Conservation (phyloP, 2,329 filamentous ascomycete genomes). For the Trichoderma sp. region DNA sequence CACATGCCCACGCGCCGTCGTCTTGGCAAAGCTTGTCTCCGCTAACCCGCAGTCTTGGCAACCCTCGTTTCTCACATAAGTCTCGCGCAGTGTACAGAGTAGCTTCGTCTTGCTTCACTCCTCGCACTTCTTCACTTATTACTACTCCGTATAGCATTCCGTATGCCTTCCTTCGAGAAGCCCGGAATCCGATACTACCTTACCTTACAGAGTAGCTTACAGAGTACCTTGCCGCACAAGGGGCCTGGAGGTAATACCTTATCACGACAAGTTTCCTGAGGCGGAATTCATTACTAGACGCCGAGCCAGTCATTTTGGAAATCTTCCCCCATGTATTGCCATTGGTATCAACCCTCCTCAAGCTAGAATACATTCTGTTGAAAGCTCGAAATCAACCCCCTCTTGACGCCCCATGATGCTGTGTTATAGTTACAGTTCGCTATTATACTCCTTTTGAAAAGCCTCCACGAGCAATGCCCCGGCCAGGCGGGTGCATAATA, state of each 20-base stretch:
- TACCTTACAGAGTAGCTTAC: too few species aligned
- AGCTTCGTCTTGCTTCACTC: background rate
- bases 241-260: background rate
- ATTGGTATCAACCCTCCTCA: background rate
- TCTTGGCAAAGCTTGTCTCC: constrained; percentile 34
- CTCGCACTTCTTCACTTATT: background rate
- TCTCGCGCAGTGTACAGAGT: background rate
- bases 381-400: background rate
- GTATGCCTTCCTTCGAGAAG: background rate
- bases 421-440: constrained; percentile 14
- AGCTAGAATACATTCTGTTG: constrained; percentile 10
- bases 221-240: background rate
- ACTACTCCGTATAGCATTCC: too few species aligned
- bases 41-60: constrained; percentile 23
- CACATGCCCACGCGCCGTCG: background rate
- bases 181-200: background rate
- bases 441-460: background rate
- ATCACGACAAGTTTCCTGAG: background rate
- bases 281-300: background rate
- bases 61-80: background rate
- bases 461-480: background rate
- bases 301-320: background rate
- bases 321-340: background rate
- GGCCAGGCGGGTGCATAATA: background rate
- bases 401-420: constrained; percentile 15